Base-by-base conservation (phyloP, 805 yeast genomes). In the Monosporozyma aerobia region DNA sequence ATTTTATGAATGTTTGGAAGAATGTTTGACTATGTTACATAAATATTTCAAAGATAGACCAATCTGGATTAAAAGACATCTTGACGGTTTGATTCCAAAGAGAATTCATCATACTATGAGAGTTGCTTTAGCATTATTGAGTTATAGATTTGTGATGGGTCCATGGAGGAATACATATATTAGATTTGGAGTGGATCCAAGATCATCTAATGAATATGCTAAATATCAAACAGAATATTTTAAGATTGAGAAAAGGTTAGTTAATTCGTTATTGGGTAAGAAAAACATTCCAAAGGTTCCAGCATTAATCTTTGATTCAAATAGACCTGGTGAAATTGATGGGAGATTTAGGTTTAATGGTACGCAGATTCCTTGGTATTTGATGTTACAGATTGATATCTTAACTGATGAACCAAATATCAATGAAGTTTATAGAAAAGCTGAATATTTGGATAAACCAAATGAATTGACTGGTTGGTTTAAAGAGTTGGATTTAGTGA, bases 121-220 rank as follows among this genome's bases (percentile, higher is more conserved):
- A 59, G 82, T 78, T 56, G 95, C 97, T 0, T 67, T 94, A 49
- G 96, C 98, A 0, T 84, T 87, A 64, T 85, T 89, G 0, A 78
- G 96, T 0, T 94, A 82, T 64, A 77, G 88, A 44, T 86, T 82
- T 64, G 81, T 85, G 39, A 86, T 85, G 62, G 99, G 99, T 0
- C 99, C 98, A 0, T 94, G 96, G 96, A 77, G 98, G 60, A 89
- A 88, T 54, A 80, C 94, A 10, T 89, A 85, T 64, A 82, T 90
- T 46, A 78, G 73, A 57, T 81, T 82, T 58, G 97, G 97, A 0
- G 74, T 82, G 41, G 87, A 92, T 68, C 97, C 98, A 0, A 71
- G 78, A 44, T 59, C 68, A 1, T 81, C 84, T 47, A 60, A 69
- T 1, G 64, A 72, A 11, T 83, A 74, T 59, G 83, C 87, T 54